These are phyloP conservation scores for Petrea volubilis DNA, from an alignment of 257 asterid genomes.

Conservation along the genomic window DNA sequence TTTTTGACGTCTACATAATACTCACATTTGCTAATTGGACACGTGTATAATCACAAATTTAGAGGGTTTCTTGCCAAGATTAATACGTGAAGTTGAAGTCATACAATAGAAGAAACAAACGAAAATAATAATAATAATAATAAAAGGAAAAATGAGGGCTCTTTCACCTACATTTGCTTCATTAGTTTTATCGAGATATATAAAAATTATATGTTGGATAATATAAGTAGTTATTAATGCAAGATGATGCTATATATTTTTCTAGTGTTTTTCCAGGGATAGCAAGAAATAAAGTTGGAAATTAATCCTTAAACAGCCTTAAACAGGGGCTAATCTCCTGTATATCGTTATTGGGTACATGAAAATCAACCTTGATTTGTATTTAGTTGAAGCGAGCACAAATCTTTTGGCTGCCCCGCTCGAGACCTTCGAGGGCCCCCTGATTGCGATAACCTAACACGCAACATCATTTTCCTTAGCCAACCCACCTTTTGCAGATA, in stretches of 20 bases:
- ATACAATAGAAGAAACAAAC: not conserved
- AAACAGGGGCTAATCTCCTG: not conserved
- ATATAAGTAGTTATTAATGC: too few relatives aligned
- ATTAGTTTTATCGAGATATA: too few relatives aligned
- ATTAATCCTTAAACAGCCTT: conserved; percentile 29
- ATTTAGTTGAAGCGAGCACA: conserved; percentile 27
- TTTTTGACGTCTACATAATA: too few relatives aligned
- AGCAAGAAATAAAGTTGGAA: not conserved
- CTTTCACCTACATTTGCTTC: too few relatives aligned
- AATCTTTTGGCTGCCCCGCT: conserved; percentile 36
- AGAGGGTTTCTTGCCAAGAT: not conserved
- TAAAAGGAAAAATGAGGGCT: too few relatives aligned
- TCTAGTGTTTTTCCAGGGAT: too few relatives aligned
- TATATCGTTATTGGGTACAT: conserved; percentile 17
- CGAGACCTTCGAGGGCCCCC: conserved; percentile 37
- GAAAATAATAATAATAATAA: too few relatives aligned
- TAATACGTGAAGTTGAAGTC: not conserved
- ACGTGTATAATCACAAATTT: not conserved
- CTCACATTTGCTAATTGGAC: not conserved
- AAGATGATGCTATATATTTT: too few relatives aligned
- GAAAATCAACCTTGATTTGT: conserved; percentile 42
- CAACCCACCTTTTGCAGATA: not conserved
- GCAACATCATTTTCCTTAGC: conserved; percentile 7
- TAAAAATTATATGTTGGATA: too few relatives aligned
- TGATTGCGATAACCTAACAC: conserved; percentile 35